These are phyloP conservation scores for Trichoderma arundinaceum DNA, from an alignment of 2,329 filamentous ascomycete species.

Conservation along the genomic window DNA sequence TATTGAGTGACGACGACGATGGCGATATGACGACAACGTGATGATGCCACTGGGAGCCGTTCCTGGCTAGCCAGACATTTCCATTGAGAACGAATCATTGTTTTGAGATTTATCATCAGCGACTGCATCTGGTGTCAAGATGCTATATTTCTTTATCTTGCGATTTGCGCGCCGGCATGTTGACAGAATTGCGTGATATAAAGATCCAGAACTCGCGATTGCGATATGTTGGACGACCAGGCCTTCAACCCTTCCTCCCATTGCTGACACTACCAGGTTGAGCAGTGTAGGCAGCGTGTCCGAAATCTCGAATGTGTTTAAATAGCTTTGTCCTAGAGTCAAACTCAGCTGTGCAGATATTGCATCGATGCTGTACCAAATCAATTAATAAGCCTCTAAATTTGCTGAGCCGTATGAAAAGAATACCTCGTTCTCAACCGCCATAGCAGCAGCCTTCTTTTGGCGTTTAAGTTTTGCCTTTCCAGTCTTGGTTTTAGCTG, in stretches of 20 bases:
- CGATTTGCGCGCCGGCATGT: background rate
- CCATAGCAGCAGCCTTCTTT: conserved; percentile 52
- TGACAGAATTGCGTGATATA: background rate
- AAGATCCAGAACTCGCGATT: background rate
- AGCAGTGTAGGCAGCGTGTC: conserved; percentile 63
- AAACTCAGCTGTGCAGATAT: conserved; percentile 53
- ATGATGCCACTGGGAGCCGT: background rate
- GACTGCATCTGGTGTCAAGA: background rate
- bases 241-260: conserved; percentile 44
- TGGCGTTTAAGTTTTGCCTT: conserved; percentile 59
- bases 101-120: conserved; percentile 1
- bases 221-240: background rate
- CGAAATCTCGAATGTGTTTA: conserved; percentile 69
- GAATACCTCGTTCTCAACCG: conserved; percentile 45
- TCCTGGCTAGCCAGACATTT: background rate
- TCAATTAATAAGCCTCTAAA: conserved; percentile 32
- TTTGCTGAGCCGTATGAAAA: background rate
- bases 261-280: conserved; percentile 31
- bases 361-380: conserved; percentile 47
- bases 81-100: background rate
- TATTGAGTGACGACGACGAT: conserved; percentile 70
- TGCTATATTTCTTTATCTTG: background rate
- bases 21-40: conserved; percentile 47
- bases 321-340: conserved; percentile 74
- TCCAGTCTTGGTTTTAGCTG: conserved; percentile 50